Percentiles rank a stretch among this genome's conserved stretches.
These are phyloP conservation scores for Cucurbitaria berberidis DNA, from an alignment of 2,329 filamentous ascomycete species.

Conservation along the genomic window DNA sequence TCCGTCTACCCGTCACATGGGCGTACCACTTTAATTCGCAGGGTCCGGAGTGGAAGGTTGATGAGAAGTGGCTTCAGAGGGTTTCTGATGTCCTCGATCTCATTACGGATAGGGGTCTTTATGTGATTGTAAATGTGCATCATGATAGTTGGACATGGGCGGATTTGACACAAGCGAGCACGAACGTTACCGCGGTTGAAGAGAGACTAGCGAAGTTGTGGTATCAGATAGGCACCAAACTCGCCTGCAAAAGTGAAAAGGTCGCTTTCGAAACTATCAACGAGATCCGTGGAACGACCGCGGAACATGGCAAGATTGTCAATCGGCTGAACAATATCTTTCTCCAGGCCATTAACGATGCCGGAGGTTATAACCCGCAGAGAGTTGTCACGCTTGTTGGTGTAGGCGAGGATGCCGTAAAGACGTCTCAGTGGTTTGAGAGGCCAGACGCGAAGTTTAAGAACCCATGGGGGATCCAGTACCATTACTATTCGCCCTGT, in stretches of 20 bases:
- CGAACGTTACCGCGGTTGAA: conserved; percentile 61
- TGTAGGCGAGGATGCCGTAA: conserved; percentile 57
- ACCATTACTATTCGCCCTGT: conserved; percentile 67
- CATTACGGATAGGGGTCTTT: conserved; percentile 59
- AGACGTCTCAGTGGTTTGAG: conserved; percentile 63
- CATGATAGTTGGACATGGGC: conserved; percentile 67
- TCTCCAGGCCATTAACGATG: conserved; percentile 59
- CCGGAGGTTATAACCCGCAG: conserved; percentile 62
- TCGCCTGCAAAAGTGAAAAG: conserved; percentile 61
- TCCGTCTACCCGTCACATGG: conserved; percentile 67
- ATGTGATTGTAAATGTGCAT: conserved; percentile 64
- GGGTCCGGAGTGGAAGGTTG: conserved; percentile 61
- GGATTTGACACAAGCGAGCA: conserved; percentile 55
- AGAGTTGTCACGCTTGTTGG: conserved; percentile 64
- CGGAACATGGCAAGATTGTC: conserved; percentile 57
- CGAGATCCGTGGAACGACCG: conserved; percentile 61
- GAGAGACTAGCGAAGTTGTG: conserved; percentile 63
- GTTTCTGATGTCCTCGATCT: conserved; percentile 65
- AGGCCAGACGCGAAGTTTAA: conserved; percentile 54
- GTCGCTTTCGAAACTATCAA: conserved; percentile 67
- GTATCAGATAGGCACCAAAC: conserved; percentile 62
- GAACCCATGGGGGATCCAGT: conserved; percentile 66
- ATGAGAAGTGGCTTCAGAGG: conserved; percentile 62
- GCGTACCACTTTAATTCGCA: conserved; percentile 61
- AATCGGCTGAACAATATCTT: conserved; percentile 66